Percentiles rank a stretch among this genome's conserved stretches.
Evolutionary conservation across 1,284 basidiomycete species (phyloP).

Genomic region (Coniferiporia sulphurascens): DNA sequence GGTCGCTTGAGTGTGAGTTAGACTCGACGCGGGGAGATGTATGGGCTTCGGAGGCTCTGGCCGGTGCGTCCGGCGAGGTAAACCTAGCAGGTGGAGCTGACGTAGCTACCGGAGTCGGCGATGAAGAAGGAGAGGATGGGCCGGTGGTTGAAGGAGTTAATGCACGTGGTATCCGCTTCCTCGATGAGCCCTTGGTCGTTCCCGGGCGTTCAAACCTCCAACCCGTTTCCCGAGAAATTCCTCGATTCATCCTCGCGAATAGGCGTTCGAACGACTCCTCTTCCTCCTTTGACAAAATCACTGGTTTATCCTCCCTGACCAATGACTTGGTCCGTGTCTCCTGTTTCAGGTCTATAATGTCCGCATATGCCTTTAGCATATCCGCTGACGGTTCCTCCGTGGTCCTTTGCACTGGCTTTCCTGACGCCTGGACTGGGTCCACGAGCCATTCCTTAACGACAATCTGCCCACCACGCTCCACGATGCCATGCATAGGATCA

Average conservation of each 20-base stretch:
- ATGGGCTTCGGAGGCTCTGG: background rate
- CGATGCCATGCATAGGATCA: background rate
- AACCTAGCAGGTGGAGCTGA: background rate
- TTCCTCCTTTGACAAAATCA: background rate
- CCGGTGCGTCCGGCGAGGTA: background rate
- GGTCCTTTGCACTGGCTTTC: background rate
- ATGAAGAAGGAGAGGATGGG: background rate
- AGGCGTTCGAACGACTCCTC: background rate
- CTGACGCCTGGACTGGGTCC: background rate
- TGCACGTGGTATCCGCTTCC: no score
- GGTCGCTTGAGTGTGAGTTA: background rate
- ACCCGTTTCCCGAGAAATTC: no score
- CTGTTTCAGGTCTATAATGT: background rate
- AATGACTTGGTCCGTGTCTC: background rate
- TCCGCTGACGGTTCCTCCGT: background rate
- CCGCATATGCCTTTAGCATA: background rate
- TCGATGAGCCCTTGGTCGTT: no score
- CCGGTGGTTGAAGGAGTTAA: no score
- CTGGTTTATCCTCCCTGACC: background rate
- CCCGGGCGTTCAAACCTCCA: no score
- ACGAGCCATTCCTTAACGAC: slow-evolving; percentile 2
- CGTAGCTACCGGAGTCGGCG: no score
- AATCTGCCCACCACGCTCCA: background rate
- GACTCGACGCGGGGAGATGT: background rate
- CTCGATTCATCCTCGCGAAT: background rate